Conservation (phyloP, 805 yeast species). For the Wickerhamiella occidentalis region DNA sequence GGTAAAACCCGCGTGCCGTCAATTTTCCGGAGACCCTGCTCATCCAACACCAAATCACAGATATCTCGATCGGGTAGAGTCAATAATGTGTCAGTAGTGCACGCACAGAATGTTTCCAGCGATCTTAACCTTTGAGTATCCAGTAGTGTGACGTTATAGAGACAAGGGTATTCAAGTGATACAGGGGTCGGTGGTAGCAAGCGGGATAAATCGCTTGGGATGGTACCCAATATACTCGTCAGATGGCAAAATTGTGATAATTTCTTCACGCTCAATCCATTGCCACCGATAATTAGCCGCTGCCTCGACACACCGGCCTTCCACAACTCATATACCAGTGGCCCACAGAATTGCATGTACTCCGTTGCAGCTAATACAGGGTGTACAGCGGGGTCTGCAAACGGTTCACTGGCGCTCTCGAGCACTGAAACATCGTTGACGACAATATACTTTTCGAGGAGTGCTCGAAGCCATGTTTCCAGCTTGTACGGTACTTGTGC, state of each 20-base stretch:
- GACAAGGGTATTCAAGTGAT: constrained; percentile 19
- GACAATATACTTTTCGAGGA: constrained; percentile 16
- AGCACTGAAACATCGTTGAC: constrained; percentile 11
- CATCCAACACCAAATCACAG: constrained; percentile 17
- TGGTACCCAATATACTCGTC: constrained; percentile 45
- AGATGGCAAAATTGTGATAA: constrained; percentile 41
- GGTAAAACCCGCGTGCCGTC: constrained; percentile 14
- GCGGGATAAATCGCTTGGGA: constrained; percentile 44
- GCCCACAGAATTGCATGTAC: constrained; percentile 45
- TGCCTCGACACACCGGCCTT: constrained; percentile 49
- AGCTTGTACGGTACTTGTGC: constrained; percentile 18
- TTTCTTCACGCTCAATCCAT: constrained; percentile 13
- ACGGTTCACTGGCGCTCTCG: constrained; percentile 4
- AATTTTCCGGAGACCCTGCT: constrained; percentile 5
- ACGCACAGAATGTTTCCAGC: constrained; percentile 39
- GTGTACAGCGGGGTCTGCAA: constrained; percentile 21
- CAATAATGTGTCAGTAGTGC: constrained; percentile 56
- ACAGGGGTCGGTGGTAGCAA: constrained; percentile 24
- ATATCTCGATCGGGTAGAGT: constrained; percentile 25
- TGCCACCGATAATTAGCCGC: constrained; percentile 34
- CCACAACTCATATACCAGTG: constrained; percentile 52
- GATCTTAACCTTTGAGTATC: constrained; percentile 36
- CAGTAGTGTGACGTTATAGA: constrained; percentile 52
- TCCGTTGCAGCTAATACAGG: constrained; percentile 32
- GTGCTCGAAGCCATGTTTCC: constrained; percentile 16